Evolutionary conservation across 352 stramenopile genomes (phyloP), one percentile per base, ranked within the genome.

Genomic region (Phytopythium delawarense): DNA sequence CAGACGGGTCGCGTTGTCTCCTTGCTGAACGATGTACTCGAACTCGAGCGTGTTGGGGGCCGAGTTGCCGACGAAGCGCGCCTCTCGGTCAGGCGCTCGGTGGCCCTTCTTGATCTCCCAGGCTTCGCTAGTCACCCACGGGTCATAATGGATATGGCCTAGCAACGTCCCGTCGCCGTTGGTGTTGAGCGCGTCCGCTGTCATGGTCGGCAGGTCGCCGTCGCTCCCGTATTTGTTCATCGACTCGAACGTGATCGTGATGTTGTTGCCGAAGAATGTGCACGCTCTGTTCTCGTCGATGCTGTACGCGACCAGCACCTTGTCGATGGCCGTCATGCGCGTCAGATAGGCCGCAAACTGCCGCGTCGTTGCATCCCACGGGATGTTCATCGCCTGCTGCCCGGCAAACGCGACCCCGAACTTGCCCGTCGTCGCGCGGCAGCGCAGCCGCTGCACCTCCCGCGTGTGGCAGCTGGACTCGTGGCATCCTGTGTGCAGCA

Each of bases 261-360:
- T 90, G 61, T 89, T 90, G 63, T 91, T 93, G 30, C 84, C 84
- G 46, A 88, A 84, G 55, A 81, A 93, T n/a, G 81, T 88, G 58
- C 84, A 91, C 40, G 81, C 79, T 0, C 66, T 59, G 62, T 78
- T 57, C 30, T 86, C 84, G 16, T 78, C 68, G 37, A 89, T 86
- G 32, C 67, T 81, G 63, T 88, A 93, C 21, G 75, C 64, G 35
- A 94, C 68, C 2, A 65, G 61, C 15, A 94, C 78, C 28, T 71
- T 60, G 63, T 89, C 62, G 60, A 94, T 79, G 39, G 75, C 64
- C 46, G 80, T 89, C 72, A 94, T 89, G 30, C 79, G 75, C 39
- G 67, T 67, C 13, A 94, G 32, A 30, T 79, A 91, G 3, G 66
- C 66, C 0, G 61, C 69, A 13, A 94, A 73, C 34, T 75, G 61